These are phyloP conservation scores for Brassica napus DNA, from an alignment of 345 rosid genomes.

Conservation along the genomic window DNA sequence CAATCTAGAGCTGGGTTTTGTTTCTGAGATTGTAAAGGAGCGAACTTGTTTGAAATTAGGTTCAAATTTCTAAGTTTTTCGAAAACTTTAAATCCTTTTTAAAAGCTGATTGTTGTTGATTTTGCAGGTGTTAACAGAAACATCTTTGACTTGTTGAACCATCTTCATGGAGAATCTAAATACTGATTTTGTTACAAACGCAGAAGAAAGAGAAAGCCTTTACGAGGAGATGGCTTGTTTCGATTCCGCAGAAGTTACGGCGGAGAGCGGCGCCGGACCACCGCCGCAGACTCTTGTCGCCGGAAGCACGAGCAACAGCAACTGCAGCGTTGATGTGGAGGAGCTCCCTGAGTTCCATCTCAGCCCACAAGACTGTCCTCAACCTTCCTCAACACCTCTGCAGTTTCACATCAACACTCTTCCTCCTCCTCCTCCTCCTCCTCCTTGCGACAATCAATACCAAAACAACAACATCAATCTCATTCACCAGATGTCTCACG, in stretches of 20 bases:
- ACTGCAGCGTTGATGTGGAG: slow-evolving; percentile 40
- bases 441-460: slow-evolving; percentile 29
- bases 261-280: slow-evolving; percentile 11
- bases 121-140: slow-evolving; percentile 27
- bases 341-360: slow-evolving; percentile 47
- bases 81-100: background rate
- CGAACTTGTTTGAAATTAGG: slow-evolving; percentile 12
- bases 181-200: background rate
- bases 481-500: slow-evolving; percentile 41
- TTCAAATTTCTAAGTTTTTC: background rate
- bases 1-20: slow-evolving; percentile 2
- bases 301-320: slow-evolving; percentile 43
- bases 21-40: background rate
- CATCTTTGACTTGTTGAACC: slow-evolving; percentile 1
- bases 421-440: slow-evolving; percentile 25
- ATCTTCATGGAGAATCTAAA: slow-evolving; percentile 21
- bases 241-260: slow-evolving; percentile 46
- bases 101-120: background rate
- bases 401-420: slow-evolving; percentile 38
- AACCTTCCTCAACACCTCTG: slow-evolving; percentile 34
- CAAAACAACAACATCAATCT: slow-evolving; percentile 26
- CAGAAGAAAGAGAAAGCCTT: slow-evolving; percentile 35
- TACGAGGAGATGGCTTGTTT: slow-evolving; percentile 55
- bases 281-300: slow-evolving; percentile 24
- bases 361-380: slow-evolving; percentile 36